phyloP scores from a whole-genome alignment of 108 stramenopile species.

The Cyclotella sp. region DNA sequence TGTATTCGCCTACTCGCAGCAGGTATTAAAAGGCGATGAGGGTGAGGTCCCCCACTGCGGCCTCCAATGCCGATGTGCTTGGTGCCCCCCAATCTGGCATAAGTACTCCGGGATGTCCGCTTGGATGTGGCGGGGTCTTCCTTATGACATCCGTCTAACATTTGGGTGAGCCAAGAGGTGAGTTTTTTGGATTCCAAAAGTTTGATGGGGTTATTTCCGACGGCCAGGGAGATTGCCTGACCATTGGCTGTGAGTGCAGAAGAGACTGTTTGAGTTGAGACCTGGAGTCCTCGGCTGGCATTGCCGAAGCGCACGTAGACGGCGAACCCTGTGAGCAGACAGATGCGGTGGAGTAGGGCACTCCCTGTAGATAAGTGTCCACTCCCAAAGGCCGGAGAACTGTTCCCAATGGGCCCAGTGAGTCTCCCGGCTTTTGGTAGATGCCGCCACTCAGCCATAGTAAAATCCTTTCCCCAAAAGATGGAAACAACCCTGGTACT shows the following conservation, averaged over 20 bases:
- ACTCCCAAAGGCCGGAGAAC: slow-evolving; percentile 11
- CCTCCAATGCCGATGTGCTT: no score
- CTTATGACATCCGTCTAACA: no score
- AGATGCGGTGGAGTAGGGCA: background rate
- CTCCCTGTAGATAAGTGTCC: slow-evolving; percentile 21
- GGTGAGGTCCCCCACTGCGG: no score
- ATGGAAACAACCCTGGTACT: background rate
- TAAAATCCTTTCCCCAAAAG: background rate
- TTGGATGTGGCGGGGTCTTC: no score
- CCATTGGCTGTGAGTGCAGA: slow-evolving; percentile 12
- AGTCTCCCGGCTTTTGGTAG: slow-evolving; percentile 7
- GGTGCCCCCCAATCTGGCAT: no score
- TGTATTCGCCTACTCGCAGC: no score
- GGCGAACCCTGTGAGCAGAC: slow-evolving; percentile 4
- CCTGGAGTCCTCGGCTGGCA: background rate
- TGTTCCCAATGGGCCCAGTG: slow-evolving; percentile 4
- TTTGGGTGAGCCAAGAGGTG: no score
- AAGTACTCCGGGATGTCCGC: no score
- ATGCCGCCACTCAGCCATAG: slow-evolving; percentile 16
- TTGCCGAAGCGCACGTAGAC: background rate
- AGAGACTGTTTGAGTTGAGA: background rate
- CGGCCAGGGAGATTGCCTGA: slow-evolving; percentile 1
- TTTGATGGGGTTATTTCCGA: background rate
- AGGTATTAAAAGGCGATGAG: no score
- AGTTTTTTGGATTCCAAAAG: background rate